Base-by-base conservation (phyloP, 2,329 filamentous ascomycete genomes). In the Aaosphaeria pasadenensis region DNA sequence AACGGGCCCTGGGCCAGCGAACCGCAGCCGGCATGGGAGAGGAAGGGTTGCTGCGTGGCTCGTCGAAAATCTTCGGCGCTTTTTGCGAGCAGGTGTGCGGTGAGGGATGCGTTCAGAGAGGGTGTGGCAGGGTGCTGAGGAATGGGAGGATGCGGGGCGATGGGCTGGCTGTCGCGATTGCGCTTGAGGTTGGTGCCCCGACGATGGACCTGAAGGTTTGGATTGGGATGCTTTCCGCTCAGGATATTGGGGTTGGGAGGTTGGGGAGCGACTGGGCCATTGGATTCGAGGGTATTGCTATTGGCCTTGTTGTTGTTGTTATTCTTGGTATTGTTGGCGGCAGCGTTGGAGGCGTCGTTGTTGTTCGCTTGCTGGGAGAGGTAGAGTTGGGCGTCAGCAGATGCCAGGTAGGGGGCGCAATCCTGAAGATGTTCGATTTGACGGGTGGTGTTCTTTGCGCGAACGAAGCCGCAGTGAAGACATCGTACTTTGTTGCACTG, bases 1-100 rank as follows among this genome's bases (percentile, higher is more conserved):
- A 89, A 73, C 1, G 75, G 70, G 0, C 73, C 60, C 43, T 81
- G 81, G 13, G 80, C 72, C 13, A 87, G 72, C 0, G 77, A 79
- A 24, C 87, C 86, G 47, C 77, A 74, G 11, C 85, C 85, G 5
- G 86, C 86, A 42, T 81, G 77, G 7, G 74, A 75, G 44, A 90
- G 80, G 69, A 90, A 89, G 0, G 81, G 76, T 46, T 84, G 79
- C 50, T 85, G 83, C 0, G 86, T 89, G 7, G 86, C 84, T 30
- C 70, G 67, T 4, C 67, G 71, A 64, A 81, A 81, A 42, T 73
- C 70, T 4, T 67, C 58, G 2, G 71, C 62, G 60, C 77, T 75
- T 45, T 73, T 74, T 40, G 72, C 63, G 52, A 84, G 75, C 39
- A 88, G 80, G 58, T 83, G 74, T 45, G 72, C 66, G 1, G 83